phyloP scores from a whole-genome alignment of 257 asterid species.

The Fraxinus pennsylvanica region DNA sequence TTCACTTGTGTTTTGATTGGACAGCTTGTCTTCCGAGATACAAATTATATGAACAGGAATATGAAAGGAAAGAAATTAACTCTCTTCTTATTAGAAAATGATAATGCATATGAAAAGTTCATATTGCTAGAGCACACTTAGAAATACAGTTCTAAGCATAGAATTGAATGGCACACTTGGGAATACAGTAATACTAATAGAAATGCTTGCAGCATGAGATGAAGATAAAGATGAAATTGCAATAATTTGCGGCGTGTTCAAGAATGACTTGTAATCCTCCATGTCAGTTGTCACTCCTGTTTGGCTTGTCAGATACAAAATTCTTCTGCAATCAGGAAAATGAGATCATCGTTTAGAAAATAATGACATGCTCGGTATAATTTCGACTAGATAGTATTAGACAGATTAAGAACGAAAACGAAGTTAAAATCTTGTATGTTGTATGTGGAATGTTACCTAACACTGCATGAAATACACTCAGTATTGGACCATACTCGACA shows the following conservation, averaged over 20 bases:
- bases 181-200: background rate
- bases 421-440: background rate
- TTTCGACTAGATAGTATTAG: background rate
- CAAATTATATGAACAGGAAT: background rate
- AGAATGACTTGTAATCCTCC: background rate
- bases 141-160: background rate
- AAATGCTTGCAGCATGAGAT: background rate
- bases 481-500: background rate
- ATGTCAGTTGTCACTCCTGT: slow-evolving; percentile 49
- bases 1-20: background rate
- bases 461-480: background rate
- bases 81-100: background rate
- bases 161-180: background rate
- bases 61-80: background rate
- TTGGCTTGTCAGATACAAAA: slow-evolving; percentile 62
- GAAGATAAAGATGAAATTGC: background rate
- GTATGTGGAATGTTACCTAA: too few species aligned
- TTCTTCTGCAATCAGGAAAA: slow-evolving; percentile 32
- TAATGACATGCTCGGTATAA: background rate
- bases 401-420: background rate
- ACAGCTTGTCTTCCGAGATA: background rate
- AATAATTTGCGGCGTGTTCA: background rate
- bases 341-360: background rate
- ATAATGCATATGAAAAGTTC: background rate
- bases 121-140: background rate